Base-by-base conservation (phyloP, 2,329 filamentous ascomycete genomes). In the Neonectria ditissima region DNA sequence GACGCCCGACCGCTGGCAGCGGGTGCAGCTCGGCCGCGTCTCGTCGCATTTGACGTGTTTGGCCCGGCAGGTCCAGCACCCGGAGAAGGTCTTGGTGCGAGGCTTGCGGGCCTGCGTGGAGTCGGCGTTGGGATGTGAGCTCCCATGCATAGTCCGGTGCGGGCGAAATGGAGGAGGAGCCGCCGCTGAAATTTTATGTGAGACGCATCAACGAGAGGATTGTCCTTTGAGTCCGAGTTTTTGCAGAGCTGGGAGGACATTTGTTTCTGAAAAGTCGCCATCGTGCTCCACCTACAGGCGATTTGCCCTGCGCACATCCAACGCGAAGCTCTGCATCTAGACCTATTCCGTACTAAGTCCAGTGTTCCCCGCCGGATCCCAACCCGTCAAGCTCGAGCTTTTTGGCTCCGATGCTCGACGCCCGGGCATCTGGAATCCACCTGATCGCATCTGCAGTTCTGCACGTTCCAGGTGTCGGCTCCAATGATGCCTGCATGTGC, bases 31-130 rank as follows among this genome's bases (percentile, higher is more conserved):
- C 0, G 71, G 71, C 4, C 69, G 66, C 0, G 64, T 54, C 53
- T 73, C 71, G 51, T 77, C 75, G 51, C 74, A 77, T 34, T 73
- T 73, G 58, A 73, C 58, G 26, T 73, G 71, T 32, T 72, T 73
- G 6, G 71, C 69, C 6, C 71, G 61, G 61, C 71, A 73, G 1
- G 71, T 73, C 71, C 71, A 73, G 52, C 71, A 73, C 18, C 71
- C 71, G 2, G 71, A 72, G 16, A 73, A 73, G 16, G 61, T 73
- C 62, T 73, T 73, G 5, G 69, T 72, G 34, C 70, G 70, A n/a
- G 45, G 56, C 58, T 72, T 73, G 3, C 66, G 65, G n/a, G 56
- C 65, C 6, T 69, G 63, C 6, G 60, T 66, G 7, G 66, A 63
- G 16, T 48, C 16, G 53, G 50, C 6, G 55, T 65, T 50, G 43